These are phyloP conservation scores for Fomitopsis palustris DNA, from an alignment of 1,284 basidiomycete species.

Conservation along the genomic window DNA sequence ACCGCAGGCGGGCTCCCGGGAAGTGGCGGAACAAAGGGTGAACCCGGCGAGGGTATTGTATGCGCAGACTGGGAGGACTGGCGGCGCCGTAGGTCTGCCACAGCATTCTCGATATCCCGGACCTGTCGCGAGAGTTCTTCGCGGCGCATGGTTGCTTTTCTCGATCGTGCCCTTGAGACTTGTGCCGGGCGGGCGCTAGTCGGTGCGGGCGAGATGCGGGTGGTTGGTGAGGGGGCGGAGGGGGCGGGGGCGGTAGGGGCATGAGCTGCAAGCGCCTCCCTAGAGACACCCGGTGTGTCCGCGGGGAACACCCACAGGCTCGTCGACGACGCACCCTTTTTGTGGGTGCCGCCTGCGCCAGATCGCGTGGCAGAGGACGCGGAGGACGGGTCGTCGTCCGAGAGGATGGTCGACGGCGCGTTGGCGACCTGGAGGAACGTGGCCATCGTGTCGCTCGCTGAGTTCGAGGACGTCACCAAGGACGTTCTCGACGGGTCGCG, in stretches of 20 bases:
- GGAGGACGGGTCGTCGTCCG: neutral
- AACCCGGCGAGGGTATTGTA: neutral
- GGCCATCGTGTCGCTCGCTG: neutral
- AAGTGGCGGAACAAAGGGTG: neutral
- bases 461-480: neutral
- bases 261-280: neutral
- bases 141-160: neutral
- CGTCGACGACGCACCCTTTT: neutral
- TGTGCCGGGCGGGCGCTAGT: neutral
- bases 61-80: neutral
- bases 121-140: neutral
- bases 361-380: neutral
- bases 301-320: neutral
- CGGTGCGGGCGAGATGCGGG: neutral
- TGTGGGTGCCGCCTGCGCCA: neutral
- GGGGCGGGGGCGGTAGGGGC: neutral
- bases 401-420: neutral
- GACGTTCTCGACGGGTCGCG: neutral
- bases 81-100: neutral
- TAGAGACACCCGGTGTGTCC: neutral
- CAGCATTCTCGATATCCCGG: neutral
- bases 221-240: neutral
- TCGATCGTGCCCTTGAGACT: neutral
- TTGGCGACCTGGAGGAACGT: neutral
- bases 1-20: neutral